Conservation (phyloP, 768 basidiomycete species). For the Mycena albidolilacea region DNA sequence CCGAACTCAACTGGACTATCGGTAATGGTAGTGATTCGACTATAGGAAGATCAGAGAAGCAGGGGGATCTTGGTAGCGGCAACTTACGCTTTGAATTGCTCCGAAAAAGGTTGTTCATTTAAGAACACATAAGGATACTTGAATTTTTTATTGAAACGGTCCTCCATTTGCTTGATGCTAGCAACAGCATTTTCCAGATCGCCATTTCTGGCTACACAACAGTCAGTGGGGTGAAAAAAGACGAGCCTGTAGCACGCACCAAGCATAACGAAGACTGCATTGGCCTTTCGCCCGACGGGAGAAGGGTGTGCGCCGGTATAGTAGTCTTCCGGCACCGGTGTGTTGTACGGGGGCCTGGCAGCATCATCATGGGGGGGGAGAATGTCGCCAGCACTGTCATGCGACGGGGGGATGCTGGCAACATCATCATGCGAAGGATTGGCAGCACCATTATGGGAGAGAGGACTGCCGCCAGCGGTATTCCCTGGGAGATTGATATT, state of each 20-base stretch:
- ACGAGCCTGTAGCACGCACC: slow-evolving; percentile 47
- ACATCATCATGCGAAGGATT: not conserved
- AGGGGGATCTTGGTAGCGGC: slow-evolving; percentile 2
- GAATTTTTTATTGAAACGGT: slow-evolving; percentile 91
- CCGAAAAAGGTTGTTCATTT: slow-evolving; percentile 84
- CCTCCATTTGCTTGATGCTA: slow-evolving; percentile 86
- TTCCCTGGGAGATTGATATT: slow-evolving; percentile 32
- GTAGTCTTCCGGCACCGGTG: slow-evolving; percentile 72
- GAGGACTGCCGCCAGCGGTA: slow-evolving; percentile 38
- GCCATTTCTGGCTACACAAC: slow-evolving; percentile 65
- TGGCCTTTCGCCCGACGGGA: slow-evolving; percentile 73
- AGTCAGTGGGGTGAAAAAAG: not conserved
- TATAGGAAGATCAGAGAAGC: slow-evolving; percentile 22
- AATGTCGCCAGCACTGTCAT: too few relatives aligned
- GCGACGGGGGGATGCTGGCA: too few relatives aligned
- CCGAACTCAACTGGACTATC: slow-evolving; percentile 79
- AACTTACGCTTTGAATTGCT: slow-evolving; percentile 76
- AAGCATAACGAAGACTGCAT: slow-evolving; percentile 88
- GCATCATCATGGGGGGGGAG: too few relatives aligned
- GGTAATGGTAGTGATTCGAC: slow-evolving; percentile 67
- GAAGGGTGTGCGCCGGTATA: slow-evolving; percentile 54
- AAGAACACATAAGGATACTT: slow-evolving; percentile 90
- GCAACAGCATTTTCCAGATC: slow-evolving; percentile 72
- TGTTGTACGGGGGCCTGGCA: slow-evolving; percentile 60
- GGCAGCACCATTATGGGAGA: not conserved